Percentiles rank a stretch among this genome's conserved stretches.
phyloP scores from a whole-genome alignment of 768 basidiomycete genomes.

The Macrolepiota fuliginosa region DNA sequence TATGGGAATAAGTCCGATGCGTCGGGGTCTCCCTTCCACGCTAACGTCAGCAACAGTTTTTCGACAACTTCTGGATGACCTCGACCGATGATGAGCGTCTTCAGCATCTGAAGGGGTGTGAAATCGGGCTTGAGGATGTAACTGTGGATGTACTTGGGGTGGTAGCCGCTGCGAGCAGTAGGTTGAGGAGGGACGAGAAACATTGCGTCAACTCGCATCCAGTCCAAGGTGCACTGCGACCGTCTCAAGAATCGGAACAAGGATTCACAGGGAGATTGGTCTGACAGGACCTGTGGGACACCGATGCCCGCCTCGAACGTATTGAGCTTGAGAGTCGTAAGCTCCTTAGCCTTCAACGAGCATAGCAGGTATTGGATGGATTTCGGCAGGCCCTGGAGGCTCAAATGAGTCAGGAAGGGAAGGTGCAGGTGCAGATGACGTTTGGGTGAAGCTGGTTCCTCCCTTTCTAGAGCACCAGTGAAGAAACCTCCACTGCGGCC shows the following conservation, averaged over 20 bases:
- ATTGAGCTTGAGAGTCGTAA: conserved; percentile 7
- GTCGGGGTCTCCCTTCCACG: conserved; percentile 10
- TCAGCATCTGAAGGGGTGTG: conserved; percentile 5
- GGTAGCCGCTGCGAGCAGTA: background rate
- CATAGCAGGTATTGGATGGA: conserved; percentile 9
- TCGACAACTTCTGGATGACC: conserved; percentile 12
- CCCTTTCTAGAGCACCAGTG: background rate
- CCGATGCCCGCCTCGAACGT: conserved; percentile 12
- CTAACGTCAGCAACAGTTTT: conserved; percentile 8
- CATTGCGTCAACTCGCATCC: conserved; percentile 8
- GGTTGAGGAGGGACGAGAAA: conserved; percentile 13
- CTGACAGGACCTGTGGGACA: conserved; percentile 5
- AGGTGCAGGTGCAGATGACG: conserved; percentile 8
- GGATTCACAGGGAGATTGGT: conserved; percentile 11
- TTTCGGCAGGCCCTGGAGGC: conserved; percentile 10
- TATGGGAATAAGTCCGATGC: conserved; percentile 4
- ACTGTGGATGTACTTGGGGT: conserved; percentile 9
- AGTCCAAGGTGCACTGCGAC: conserved; percentile 8
- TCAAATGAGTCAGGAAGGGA: conserved; percentile 10
- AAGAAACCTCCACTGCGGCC: conserved; percentile 2
- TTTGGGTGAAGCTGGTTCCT: conserved; percentile 4
- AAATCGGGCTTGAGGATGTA: conserved; percentile 12
- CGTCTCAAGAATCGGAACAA: conserved; percentile 12
- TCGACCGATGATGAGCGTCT: conserved; percentile 10
- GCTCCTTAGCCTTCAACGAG: conserved; percentile 2